Conservation (phyloP, 306 rosid genomes). For the Psophocarpus tetragonolobus region DNA sequence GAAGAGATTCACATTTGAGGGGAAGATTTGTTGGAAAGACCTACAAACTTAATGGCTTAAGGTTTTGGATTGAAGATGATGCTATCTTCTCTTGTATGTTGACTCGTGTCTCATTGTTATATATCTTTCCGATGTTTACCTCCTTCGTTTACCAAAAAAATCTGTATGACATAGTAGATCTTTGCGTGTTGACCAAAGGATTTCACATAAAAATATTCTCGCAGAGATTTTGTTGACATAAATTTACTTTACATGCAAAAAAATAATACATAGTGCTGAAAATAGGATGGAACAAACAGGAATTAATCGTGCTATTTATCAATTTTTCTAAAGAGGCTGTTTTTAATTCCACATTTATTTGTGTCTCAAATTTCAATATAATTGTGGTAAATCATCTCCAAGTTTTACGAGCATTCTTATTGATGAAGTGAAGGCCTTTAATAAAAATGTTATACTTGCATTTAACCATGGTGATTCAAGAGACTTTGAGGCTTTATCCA, state of each 20-base stretch:
- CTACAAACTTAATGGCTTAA: too few relatives aligned
- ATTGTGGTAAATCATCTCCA: not conserved
- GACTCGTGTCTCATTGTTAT: too few relatives aligned
- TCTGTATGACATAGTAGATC: not conserved
- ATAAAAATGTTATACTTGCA: constrained; percentile 34
- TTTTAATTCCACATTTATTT: not conserved
- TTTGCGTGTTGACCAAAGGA: not conserved
- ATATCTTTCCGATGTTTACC: too few relatives aligned
- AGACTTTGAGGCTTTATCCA: constrained; percentile 64
- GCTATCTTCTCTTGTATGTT: too few relatives aligned
- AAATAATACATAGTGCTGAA: too few relatives aligned
- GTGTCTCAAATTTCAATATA: not conserved
- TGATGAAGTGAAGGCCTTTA: not conserved
- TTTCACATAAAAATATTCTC: not conserved
- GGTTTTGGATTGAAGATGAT: too few relatives aligned
- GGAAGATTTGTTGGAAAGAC: too few relatives aligned
- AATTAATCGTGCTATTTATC: not conserved
- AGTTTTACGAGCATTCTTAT: not conserved
- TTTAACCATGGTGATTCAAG: constrained; percentile 80
- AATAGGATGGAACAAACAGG: not conserved
- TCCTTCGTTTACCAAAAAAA: too few relatives aligned
- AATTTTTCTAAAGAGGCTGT: not conserved
- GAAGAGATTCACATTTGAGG: too few relatives aligned
- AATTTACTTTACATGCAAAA: too few relatives aligned
- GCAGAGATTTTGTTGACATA: not conserved